A percentile compares a stretch with the other conserved stretches of the same genome.
Conservation (phyloP, 495 filamentous ascomycete species). For the Schizothecium vesticola region DNA sequence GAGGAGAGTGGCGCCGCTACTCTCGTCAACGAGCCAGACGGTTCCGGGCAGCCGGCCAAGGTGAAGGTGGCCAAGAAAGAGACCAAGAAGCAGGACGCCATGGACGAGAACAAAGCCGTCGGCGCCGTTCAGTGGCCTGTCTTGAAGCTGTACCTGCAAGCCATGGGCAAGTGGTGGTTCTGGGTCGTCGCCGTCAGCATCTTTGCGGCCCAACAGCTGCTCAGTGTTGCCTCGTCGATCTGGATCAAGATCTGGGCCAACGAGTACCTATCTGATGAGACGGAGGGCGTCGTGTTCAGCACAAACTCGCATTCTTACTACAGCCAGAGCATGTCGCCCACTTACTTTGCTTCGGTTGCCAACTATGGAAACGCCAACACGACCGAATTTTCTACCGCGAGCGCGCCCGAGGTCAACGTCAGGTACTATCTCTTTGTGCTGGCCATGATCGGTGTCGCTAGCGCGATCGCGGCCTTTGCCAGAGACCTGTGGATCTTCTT, state of each 20-base stretch:
- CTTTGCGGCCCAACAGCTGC: constrained; percentile 76
- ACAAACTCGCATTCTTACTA: constrained; percentile 33
- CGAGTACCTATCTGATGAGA: constrained; percentile 43
- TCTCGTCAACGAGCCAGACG: constrained; percentile 39
- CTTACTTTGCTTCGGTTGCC: constrained; percentile 33
- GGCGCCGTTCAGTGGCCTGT: constrained; percentile 85
- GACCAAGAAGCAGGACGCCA: constrained; percentile 45
- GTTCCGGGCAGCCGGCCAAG: constrained; percentile 27
- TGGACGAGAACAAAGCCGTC: constrained; percentile 67
- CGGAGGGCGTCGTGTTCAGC: constrained; percentile 25
- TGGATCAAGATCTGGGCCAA: constrained; percentile 91
- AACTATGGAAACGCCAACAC: constrained; percentile 27
- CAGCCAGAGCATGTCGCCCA: constrained; percentile 24
- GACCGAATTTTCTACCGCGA: constrained; percentile 11
- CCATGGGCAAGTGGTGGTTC: constrained; percentile 95
- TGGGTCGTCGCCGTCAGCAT: constrained; percentile 70
- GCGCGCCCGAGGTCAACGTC: constrained; percentile 61
- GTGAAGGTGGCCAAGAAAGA: constrained; percentile 40
- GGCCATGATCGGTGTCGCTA: constrained; percentile 67
- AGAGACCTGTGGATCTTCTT: constrained; percentile 87
- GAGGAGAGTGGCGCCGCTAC: constrained; percentile 44
- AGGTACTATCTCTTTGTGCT: constrained; percentile 81
- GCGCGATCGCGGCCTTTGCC: constrained; percentile 66
- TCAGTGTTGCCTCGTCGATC: constrained; percentile 76
- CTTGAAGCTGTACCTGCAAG: constrained; percentile 71